Percentiles rank a stretch among this genome's conserved stretches.
These are phyloP conservation scores for Hamamelis virginiana DNA, from an alignment of 164 flowering plant genomes.

Conservation along the genomic window DNA sequence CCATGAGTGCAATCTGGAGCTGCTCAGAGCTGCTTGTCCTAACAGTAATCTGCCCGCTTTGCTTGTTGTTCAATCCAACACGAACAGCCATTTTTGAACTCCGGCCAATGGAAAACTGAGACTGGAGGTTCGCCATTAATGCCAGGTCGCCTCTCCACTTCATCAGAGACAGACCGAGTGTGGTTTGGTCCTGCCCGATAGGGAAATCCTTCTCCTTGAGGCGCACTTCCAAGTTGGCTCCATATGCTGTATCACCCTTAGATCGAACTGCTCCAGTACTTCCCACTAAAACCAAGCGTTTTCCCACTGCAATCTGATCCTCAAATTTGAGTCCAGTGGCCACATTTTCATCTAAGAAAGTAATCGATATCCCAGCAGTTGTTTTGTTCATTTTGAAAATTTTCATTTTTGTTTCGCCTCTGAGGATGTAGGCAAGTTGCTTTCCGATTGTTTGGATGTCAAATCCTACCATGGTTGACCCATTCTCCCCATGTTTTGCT, in stretches of 20 bases:
- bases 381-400: constrained; percentile 75
- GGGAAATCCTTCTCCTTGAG: constrained; percentile 76
- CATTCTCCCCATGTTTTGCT: constrained; percentile 75
- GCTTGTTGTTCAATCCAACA: constrained; percentile 81
- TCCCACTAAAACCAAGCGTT: constrained; percentile 64
- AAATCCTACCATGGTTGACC: constrained; percentile 80
- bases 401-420: constrained; percentile 82
- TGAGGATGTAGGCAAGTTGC: constrained; percentile 73
- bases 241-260: constrained; percentile 78
- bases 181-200: constrained; percentile 78
- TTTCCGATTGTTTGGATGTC: constrained; percentile 84
- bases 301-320: constrained; percentile 76
- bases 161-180: constrained; percentile 72
- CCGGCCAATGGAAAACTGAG: constrained; percentile 75
- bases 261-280: constrained; percentile 79
- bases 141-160: constrained; percentile 93
- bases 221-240: constrained; percentile 82
- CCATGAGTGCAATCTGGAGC: constrained; percentile 15
- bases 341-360: constrained; percentile 81
- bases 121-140: constrained; percentile 73
- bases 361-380: constrained; percentile 71
- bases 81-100: constrained; percentile 74
- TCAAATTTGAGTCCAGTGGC: constrained; percentile 80
- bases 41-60: constrained; percentile 82
- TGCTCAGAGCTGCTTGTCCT: constrained; percentile 79